Base-by-base conservation (phyloP, 192 early-diverging fungal species). In the Podila minutissima region DNA sequence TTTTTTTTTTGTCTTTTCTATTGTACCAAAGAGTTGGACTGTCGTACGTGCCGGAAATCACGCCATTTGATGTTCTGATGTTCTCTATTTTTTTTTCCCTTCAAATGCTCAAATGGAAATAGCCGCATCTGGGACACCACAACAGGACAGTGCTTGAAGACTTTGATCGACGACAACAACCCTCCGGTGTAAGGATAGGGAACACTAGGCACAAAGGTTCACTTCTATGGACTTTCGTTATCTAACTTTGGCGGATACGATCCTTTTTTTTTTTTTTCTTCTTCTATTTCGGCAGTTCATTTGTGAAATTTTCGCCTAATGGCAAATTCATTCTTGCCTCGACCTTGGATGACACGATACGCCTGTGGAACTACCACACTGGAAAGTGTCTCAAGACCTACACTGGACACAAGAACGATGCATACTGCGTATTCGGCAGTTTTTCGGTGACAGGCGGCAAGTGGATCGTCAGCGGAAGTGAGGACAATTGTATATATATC, bases 241-340 rank as follows among this genome's bases (percentile, higher is more conserved):
- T 46, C 41, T 46, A 46, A 46, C 15, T 26, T n/a, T 10, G 33
- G 26, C 35, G 41, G 11, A 24, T 19, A 59, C 17, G 29, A 22
- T 13, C 7, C 33, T 35, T 6, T 5, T 28, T 8, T 58, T 82
- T 32, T 22, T 35, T 19, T 31, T 62, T 50, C 4, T 19, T 31
- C 15, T 50, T 6, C 13, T 70, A 9, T 55, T 24, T 55, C 46
- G 32, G 17, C 63, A 94, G 92, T 12, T 93, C 95, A 9, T 98
- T 95, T 88, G 97, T 97, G 17, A 97, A 97, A 82, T 99, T 99
- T 81, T 99, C 97, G 35, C 98, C 98, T 41, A 99, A 99, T 83
- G 95, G 97, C 65, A 98, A 99, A 87, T 99, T 96, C 75, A 96
- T 99, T 69, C 87, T 99, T 49, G 96, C 98, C 11, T 92, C 95